Evolutionary conservation across 2,329 filamentous ascomycete species (phyloP).

Genomic region (Madurella fahalii): DNA sequence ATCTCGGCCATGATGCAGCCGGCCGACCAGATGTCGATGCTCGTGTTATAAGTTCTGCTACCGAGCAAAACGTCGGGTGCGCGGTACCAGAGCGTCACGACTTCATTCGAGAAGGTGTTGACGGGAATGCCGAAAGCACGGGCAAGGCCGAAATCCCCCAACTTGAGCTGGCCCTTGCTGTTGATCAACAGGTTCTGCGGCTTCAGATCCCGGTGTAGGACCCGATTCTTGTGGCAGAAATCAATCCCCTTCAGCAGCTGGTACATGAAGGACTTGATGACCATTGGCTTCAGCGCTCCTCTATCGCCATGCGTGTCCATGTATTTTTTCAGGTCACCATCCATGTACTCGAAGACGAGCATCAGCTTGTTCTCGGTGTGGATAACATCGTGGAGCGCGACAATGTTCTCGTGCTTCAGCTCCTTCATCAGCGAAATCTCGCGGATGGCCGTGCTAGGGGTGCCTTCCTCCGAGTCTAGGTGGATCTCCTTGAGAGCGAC

Average conservation of each 20-base stretch:
- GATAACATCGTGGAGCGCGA: conserved; percentile 95
- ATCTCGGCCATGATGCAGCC: conserved; percentile 99
- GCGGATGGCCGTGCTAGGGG: conserved; percentile 92
- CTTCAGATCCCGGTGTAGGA: conserved; percentile 92
- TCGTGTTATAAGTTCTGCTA: conserved; percentile 96
- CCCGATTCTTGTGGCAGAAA: conserved; percentile 96
- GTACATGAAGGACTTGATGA: conserved; percentile 99
- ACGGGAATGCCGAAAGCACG: conserved; percentile 95
- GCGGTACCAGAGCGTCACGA: conserved; percentile 96
- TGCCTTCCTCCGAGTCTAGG: conserved; percentile 96
- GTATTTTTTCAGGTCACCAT: conserved; percentile 96
- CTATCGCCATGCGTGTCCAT: conserved; percentile 93
- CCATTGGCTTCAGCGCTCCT: conserved; percentile 79
- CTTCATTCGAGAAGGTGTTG: conserved; percentile 97
- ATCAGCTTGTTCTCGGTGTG: conserved; percentile 99
- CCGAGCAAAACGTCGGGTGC: conserved; percentile 93
- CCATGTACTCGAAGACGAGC: conserved; percentile 99
- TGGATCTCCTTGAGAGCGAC: conserved; percentile 98
- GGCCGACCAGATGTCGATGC: conserved; percentile 98
- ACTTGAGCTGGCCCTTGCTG: conserved; percentile 81
- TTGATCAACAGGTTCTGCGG: conserved; percentile 97
- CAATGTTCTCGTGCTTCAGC: conserved; percentile 97
- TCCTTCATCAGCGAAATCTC: conserved; percentile 99
- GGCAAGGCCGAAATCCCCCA: conserved; percentile 91
- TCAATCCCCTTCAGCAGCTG: conserved; percentile 93